Conservation (phyloP, 441 rosid genomes). For the Croton setiger region DNA sequence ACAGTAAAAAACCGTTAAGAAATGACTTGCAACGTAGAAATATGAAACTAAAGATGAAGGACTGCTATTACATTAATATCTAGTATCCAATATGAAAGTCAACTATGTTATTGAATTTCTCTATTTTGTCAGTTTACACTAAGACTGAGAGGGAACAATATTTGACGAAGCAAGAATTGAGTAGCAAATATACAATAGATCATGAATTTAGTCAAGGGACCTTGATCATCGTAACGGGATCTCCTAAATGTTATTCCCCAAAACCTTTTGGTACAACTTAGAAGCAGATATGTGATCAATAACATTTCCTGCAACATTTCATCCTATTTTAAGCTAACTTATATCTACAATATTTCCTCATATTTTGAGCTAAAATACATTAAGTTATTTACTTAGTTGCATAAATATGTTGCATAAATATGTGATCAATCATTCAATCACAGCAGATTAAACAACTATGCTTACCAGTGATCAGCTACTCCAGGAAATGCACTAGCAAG, state of each 20-base stretch:
- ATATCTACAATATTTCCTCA: too few relatives aligned
- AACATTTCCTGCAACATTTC: too few relatives aligned
- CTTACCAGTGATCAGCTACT: conserved; percentile 83
- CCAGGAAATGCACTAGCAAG: conserved; percentile 77
- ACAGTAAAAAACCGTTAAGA: conserved; percentile 9
- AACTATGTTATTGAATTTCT: background rate
- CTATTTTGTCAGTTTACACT: background rate
- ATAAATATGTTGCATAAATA: background rate
- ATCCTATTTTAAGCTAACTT: background rate
- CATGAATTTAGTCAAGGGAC: background rate
- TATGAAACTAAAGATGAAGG: background rate
- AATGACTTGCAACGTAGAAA: background rate
- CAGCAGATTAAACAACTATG: conserved; percentile 5
- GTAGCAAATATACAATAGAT: background rate
- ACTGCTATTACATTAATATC: background rate
- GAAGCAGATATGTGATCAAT: background rate
- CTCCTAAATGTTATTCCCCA: background rate
- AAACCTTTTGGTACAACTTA: background rate
- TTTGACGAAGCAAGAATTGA: background rate
- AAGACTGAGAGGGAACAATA: background rate
- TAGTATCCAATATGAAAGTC: background rate
- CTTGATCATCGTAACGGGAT: background rate
- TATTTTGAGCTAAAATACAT: background rate
- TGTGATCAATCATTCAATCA: background rate
- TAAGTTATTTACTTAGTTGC: background rate